Conservation (phyloP, 345 rosid genomes). For the Rhodamnia argentea region DNA sequence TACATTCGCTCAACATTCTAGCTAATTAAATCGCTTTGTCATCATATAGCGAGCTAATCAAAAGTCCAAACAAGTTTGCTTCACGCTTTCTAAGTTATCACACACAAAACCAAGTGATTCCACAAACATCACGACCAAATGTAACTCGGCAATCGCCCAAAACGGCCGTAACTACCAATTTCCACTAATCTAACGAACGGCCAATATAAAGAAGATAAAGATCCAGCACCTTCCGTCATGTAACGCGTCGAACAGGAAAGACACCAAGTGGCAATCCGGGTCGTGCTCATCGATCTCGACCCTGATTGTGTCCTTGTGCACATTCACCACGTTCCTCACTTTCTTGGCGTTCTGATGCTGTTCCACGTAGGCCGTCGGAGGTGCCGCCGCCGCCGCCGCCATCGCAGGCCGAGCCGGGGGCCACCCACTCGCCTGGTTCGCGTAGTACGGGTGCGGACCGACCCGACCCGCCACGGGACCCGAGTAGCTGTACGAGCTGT, state of each 20-base stretch:
- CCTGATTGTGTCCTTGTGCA: conserved; percentile 70
- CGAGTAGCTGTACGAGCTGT: conserved; percentile 14
- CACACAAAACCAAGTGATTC: neutral
- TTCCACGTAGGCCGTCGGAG: conserved; percentile 53
- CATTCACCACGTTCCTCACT: conserved; percentile 85
- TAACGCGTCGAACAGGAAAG: conserved; percentile 82
- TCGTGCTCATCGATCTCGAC: conserved; percentile 50
- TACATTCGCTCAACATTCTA: neutral
- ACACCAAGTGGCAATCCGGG: conserved; percentile 66
- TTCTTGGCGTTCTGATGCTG: conserved; percentile 73
- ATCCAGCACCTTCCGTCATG: conserved; percentile 70
- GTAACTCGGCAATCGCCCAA: neutral
- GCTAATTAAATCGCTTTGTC: neutral
- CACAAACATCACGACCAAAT: neutral
- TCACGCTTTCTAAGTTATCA: neutral
- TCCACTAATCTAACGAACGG: neutral
- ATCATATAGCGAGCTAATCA: neutral
- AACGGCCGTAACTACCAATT: neutral
- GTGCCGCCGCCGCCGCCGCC: neutral
- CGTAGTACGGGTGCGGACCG: conserved; percentile 43
- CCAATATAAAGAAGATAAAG: neutral
- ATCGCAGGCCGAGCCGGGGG: conserved; percentile 4
- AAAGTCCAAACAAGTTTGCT: neutral
- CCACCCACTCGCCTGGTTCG: conserved; percentile 44
- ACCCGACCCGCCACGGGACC: conserved; percentile 32